Evolutionary conservation across 192 early-diverging fungal species (phyloP), one percentile per base, ranked within the genome.

Genomic region (Backusella liffmaniae): DNA sequence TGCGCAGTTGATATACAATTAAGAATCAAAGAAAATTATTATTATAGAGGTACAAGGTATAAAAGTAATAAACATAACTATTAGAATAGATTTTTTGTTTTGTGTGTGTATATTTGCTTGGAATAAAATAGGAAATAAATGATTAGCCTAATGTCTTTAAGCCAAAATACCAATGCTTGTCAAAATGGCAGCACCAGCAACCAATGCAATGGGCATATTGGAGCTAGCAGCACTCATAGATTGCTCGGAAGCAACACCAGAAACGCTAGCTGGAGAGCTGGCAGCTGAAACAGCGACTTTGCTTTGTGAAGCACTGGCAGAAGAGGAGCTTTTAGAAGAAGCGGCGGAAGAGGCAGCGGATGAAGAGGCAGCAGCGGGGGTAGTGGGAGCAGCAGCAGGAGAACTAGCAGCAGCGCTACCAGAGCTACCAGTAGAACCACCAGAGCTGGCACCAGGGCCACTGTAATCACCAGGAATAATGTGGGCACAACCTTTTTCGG

Each of bases 391-490:
- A 44, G 76, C 49, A 30, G 41, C 41, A 67, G 41, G 18, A 70
- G 44, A 4, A 30, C 53, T 7, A 34, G 32, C 29, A 8, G 23
- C 13, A 41, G 10, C 10, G 16, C 26, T n/a, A n/a, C 6, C 41
- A 42, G 76, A 13, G 5, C 37, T 39, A 39, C n/a, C 53, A 56
- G 53, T 7, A 56, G 53, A 56, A 49, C 42, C 10, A 49, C 41
- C 42, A 1, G 41, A 29, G 46, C 41, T 49, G 29, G 12, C 70
- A 56, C 34, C 34, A 30, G 74, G 76, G 12, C 80, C 82, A 66
- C 77, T 84, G 23, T 87, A 89, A 69, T 86, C 83, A 41, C 88
- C 88, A 46, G 82, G 84, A 26, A 89, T 72, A 36, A 89, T 62
- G 41, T 34, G 34, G 4, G 75, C 75, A 71, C 88, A 89, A 9